These are phyloP conservation scores for Achaetomium macrosporum DNA, from an alignment of 2,329 filamentous ascomycete genomes.

Conservation along the genomic window DNA sequence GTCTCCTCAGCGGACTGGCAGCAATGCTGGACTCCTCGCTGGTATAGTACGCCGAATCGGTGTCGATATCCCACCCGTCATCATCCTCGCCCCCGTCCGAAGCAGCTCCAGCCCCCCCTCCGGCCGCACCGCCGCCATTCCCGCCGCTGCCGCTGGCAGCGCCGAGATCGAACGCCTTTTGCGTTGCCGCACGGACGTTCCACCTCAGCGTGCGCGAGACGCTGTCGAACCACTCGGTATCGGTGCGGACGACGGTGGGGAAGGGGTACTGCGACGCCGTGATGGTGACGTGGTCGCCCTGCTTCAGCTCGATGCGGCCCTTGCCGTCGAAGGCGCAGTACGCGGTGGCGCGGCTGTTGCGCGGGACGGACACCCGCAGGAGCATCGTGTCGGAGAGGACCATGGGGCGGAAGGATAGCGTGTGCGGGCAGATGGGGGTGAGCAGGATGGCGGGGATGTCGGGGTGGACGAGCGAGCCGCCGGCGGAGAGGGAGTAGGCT, in stretches of 20 bases:
- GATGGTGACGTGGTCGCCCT: constrained; percentile 93
- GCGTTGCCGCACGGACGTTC: constrained; percentile 88
- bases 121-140: constrained; percentile 1
- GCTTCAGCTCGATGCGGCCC: constrained; percentile 83
- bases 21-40: constrained; percentile 67
- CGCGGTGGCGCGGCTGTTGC: constrained; percentile 79
- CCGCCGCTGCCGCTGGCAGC: constrained; percentile 25
- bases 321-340: constrained; percentile 98
- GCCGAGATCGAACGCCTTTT: constrained; percentile 74
- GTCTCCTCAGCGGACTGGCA: constrained; percentile 62
- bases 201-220: constrained; percentile 87
- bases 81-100: constrained; percentile 49
- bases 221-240: constrained; percentile 94
- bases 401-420: constrained; percentile 95
- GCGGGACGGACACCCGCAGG: constrained; percentile 80
- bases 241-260: constrained; percentile 85
- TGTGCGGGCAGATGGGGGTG: constrained; percentile 96
- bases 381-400: constrained; percentile 92
- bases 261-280: constrained; percentile 95
- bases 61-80: constrained; percentile 86
- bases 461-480: constrained; percentile 90
- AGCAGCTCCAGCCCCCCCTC: too few species aligned
- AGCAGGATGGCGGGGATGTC: constrained; percentile 95
- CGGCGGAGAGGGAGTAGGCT: constrained; percentile 92
- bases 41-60: constrained; percentile 66